A percentile compares a stretch with the other conserved stretches of the same genome.
These are phyloP conservation scores for Termitomyces sp. DNA, from an alignment of 768 basidiomycete genomes.

Conservation along the genomic window DNA sequence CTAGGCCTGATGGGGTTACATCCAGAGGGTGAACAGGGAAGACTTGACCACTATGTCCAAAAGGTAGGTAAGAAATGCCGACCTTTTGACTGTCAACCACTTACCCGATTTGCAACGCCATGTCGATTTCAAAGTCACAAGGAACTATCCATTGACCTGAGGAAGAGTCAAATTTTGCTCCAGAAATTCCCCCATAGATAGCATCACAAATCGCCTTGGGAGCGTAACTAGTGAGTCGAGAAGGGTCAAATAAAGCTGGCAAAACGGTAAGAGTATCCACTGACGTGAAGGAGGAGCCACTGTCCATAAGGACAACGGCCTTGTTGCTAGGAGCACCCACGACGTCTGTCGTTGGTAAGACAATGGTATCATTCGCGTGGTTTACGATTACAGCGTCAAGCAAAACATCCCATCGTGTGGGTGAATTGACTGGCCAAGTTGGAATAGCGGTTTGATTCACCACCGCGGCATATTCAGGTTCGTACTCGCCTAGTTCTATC, in stretches of 20 bases:
- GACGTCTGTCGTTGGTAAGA: slow-evolving; percentile 50
- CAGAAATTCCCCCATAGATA: slow-evolving; percentile 63
- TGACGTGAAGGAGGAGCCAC: slow-evolving; percentile 76
- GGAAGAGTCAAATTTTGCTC: slow-evolving; percentile 48
- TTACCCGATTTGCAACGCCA: slow-evolving; percentile 75
- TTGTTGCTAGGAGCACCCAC: slow-evolving; percentile 55
- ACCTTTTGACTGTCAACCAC: slow-evolving; percentile 15
- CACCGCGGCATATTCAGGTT: slow-evolving; percentile 55
- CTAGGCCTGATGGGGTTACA: slow-evolving; percentile 48
- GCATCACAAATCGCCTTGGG: slow-evolving; percentile 57
- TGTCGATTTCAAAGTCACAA: slow-evolving; percentile 67
- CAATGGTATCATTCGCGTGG: slow-evolving; percentile 42
- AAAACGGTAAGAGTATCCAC: slow-evolving; percentile 16
- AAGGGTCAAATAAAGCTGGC: neutral
- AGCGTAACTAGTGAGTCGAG: slow-evolving; percentile 49
- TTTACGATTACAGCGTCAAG: slow-evolving; percentile 69
- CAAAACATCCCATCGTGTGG: slow-evolving; percentile 71
- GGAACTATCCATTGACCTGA: slow-evolving; percentile 69
- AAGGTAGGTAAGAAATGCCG: neutral
- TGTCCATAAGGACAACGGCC: slow-evolving; percentile 75
- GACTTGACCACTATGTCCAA: slow-evolving; percentile 51
- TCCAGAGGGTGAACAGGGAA: slow-evolving; percentile 81
- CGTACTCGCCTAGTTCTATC: slow-evolving; percentile 51
- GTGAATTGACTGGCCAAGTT: slow-evolving; percentile 64
- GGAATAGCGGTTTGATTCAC: slow-evolving; percentile 53